Percentiles rank a stretch among this genome's conserved stretches.
These are phyloP conservation scores for Pythium brachiatum DNA, from an alignment of 352 stramenopile genomes.

Conservation along the genomic window DNA sequence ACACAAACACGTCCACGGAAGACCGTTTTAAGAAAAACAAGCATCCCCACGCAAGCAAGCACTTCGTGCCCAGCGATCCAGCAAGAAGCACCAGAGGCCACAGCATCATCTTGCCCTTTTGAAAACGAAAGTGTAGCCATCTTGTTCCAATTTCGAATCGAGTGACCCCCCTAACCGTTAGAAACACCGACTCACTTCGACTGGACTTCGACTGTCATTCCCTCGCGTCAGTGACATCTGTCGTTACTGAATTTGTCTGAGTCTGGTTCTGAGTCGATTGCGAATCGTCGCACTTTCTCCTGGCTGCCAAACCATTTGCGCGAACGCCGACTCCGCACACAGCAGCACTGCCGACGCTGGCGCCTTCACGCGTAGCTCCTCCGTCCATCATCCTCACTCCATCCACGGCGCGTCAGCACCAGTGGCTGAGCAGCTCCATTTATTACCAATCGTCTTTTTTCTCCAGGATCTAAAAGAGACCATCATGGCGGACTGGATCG, in stretches of 20 bases:
- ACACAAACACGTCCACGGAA: background rate
- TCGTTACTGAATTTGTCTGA: background rate
- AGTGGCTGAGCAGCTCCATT: background rate
- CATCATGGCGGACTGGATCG: conserved; percentile 52
- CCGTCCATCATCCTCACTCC: background rate
- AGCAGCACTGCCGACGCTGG: too few relatives aligned
- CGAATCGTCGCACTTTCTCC: conserved; percentile 22
- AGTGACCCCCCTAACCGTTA: conserved; percentile 15
- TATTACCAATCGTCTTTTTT: background rate
- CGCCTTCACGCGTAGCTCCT: too few relatives aligned
- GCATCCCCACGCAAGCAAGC: background rate
- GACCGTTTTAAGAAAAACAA: background rate
- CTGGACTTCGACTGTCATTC: too few relatives aligned
- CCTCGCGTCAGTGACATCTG: background rate
- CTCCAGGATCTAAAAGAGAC: background rate
- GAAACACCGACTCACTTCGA: too few relatives aligned
- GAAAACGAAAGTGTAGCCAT: conserved; percentile 22
- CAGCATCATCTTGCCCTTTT: too few relatives aligned
- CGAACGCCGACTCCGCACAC: conserved; percentile 12
- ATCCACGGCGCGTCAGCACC: background rate
- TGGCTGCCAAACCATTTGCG: conserved; percentile 15
- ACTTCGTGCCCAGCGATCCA: background rate
- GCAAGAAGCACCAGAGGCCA: too few relatives aligned
- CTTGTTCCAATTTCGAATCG: background rate
- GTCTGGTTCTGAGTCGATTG: conserved; percentile 12